Conservation (phyloP, 164 flowering plant species). For the Protea cynaroides region DNA sequence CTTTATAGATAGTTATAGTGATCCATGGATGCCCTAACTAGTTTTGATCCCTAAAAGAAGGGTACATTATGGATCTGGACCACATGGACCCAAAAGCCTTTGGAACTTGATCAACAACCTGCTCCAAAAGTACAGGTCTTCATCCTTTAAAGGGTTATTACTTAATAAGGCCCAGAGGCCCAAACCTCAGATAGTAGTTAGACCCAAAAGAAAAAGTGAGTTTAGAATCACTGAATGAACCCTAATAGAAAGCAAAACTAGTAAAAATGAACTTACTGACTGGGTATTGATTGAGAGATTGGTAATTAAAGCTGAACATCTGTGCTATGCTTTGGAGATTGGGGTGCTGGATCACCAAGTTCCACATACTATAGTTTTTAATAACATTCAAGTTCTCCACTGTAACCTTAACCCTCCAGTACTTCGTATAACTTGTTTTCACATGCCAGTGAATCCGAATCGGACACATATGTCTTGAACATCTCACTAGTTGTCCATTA, state of each 20-base stretch:
- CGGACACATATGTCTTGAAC: slow-evolving; percentile 79
- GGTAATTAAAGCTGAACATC: slow-evolving; percentile 79
- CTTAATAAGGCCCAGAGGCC: too few relatives aligned
- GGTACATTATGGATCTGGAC: too few relatives aligned
- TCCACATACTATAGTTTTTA: slow-evolving; percentile 66
- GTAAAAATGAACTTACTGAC: slow-evolving; percentile 39
- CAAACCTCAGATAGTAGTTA: too few relatives aligned
- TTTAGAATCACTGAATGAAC: too few relatives aligned
- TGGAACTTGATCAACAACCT: too few relatives aligned
- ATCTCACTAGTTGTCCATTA: slow-evolving; percentile 32
- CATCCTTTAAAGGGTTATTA: too few relatives aligned
- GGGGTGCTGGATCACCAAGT: slow-evolving; percentile 65
- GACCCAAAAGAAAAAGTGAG: too few relatives aligned
- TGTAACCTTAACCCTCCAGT: slow-evolving; percentile 78
- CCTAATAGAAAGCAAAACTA: not conserved
- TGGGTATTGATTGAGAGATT: slow-evolving; percentile 36
- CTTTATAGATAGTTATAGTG: too few relatives aligned
- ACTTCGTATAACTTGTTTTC: slow-evolving; percentile 51
- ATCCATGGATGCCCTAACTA: too few relatives aligned
- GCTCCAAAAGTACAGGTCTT: too few relatives aligned
- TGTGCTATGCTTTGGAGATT: slow-evolving; percentile 41
- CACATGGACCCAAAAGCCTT: too few relatives aligned
- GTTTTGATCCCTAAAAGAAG: too few relatives aligned
- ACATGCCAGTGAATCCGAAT: slow-evolving; percentile 82
- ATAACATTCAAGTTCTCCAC: slow-evolving; percentile 46